phyloP scores from a whole-genome alignment of 1,284 basidiomycete species.

The Microbotryum saponariae region DNA sequence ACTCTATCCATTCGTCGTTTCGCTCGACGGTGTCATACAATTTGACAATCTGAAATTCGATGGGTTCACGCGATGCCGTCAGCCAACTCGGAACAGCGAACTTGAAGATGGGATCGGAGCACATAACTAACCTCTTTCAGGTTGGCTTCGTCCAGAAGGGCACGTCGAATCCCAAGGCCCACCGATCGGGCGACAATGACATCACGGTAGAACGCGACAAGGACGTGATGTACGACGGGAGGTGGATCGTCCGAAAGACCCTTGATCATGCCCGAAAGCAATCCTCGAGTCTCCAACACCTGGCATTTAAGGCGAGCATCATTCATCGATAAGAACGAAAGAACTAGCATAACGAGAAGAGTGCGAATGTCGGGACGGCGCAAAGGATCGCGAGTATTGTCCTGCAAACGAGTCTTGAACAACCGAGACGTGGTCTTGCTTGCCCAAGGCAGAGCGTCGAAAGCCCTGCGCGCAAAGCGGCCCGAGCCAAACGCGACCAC shows the following conservation, averaged over 20 bases:
- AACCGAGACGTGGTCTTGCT: constrained; percentile 28
- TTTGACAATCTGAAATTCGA: constrained; percentile 19
- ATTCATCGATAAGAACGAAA: constrained; percentile 20
- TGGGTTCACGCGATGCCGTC: not conserved
- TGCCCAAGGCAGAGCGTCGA: constrained; percentile 19
- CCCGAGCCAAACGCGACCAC: constrained; percentile 28
- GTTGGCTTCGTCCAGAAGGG: constrained; percentile 24
- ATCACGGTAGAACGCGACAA: constrained; percentile 19
- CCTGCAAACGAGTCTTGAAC: constrained; percentile 27
- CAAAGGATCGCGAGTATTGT: constrained; percentile 15
- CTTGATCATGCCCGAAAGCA: constrained; percentile 25
- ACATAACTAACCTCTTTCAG: constrained; percentile 20
- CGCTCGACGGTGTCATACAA: constrained; percentile 13
- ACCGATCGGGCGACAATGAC: constrained; percentile 19
- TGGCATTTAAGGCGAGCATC: constrained; percentile 25
- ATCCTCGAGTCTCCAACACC: constrained; percentile 27
- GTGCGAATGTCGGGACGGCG: constrained; percentile 30
- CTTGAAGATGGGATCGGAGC: not conserved
- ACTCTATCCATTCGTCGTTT: not conserved
- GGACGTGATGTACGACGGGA: constrained; percentile 22
- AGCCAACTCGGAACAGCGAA: not conserved
- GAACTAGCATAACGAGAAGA: constrained; percentile 27
- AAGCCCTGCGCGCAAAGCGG: constrained; percentile 19
- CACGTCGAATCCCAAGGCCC: constrained; percentile 22
- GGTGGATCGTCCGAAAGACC: constrained; percentile 28